Evolutionary conservation across 2,329 filamentous ascomycete genomes (phyloP).

Genomic region (Phaeosphaeria sp.): DNA sequence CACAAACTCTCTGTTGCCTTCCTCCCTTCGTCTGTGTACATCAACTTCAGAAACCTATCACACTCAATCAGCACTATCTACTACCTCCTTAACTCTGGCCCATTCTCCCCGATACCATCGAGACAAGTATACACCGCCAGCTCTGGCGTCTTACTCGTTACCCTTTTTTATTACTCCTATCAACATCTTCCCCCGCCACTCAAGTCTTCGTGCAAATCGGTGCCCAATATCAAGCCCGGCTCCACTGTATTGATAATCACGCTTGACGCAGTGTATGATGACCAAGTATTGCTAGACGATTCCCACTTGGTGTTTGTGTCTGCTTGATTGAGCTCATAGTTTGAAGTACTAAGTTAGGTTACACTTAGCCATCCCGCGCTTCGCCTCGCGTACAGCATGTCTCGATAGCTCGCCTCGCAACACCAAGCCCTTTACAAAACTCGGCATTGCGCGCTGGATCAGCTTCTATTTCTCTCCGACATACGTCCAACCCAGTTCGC

Average conservation of each 20-base stretch:
- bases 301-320: too few species aligned
- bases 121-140: constrained; percentile 50
- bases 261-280: constrained; percentile 14
- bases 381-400: neutral
- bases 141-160: constrained; percentile 30
- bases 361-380: too few species aligned
- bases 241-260: constrained; percentile 56
- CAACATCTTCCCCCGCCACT: constrained; percentile 34
- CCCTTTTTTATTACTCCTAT: constrained; percentile 18
- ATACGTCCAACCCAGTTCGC: constrained; percentile 14
- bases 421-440: constrained; percentile 4
- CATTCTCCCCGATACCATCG: constrained; percentile 48
- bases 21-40: constrained; percentile 9
- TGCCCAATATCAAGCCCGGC: constrained; percentile 55
- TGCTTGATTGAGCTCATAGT: too few species aligned
- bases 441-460: constrained; percentile 2
- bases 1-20: constrained; percentile 5
- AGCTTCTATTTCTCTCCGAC: constrained; percentile 8
- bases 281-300: neutral
- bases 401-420: neutral
- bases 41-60: constrained; percentile 5
- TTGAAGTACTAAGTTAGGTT: too few species aligned
- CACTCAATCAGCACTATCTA: neutral
- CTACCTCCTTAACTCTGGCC: constrained; percentile 57
- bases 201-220: constrained; percentile 28